Conservation (phyloP, 139 green algal genomes). For the Raphidocelis subcapitata region DNA sequence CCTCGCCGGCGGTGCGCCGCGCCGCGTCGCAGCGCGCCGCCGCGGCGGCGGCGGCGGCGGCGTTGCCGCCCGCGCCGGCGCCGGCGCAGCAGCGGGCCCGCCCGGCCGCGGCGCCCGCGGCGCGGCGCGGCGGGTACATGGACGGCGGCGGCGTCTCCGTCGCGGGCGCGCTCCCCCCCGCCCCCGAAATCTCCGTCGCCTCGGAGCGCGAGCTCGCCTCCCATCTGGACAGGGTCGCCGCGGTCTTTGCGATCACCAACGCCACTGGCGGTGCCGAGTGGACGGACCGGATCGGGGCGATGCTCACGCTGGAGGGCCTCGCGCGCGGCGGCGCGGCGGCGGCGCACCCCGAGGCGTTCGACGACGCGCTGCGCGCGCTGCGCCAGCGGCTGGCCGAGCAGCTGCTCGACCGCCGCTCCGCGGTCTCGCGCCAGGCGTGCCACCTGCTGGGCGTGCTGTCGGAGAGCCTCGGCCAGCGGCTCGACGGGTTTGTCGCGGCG, state of each 20-base stretch:
- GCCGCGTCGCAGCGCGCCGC: no score
- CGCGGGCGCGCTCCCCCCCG: constrained; percentile 37
- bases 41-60: no score
- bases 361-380: constrained; percentile 40
- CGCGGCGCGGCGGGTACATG: constrained; percentile 1
- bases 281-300: constrained; percentile 41
- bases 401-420: constrained; percentile 38
- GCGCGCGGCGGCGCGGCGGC: constrained; percentile 51
- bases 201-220: constrained; percentile 48
- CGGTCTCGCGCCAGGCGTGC: constrained; percentile 63
- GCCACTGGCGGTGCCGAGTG: constrained; percentile 45
- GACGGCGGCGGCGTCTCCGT: constrained; percentile 40
- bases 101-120: no score
- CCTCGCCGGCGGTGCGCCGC: no score
- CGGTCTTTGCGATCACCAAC: constrained; percentile 28
- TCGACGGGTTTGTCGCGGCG: constrained; percentile 48
- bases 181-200: constrained; percentile 29
- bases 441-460: constrained; percentile 63
- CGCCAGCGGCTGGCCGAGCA: constrained; percentile 25
- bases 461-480: constrained; percentile 39
- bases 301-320: constrained; percentile 72
- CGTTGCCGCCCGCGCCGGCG: no score
- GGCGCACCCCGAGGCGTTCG: constrained; percentile 36
- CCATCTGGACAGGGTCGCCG: constrained; percentile 49
- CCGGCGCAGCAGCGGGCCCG: no score